Conservation (phyloP, 2,329 filamentous ascomycete genomes). For the Colletotrichum camelliae region DNA sequence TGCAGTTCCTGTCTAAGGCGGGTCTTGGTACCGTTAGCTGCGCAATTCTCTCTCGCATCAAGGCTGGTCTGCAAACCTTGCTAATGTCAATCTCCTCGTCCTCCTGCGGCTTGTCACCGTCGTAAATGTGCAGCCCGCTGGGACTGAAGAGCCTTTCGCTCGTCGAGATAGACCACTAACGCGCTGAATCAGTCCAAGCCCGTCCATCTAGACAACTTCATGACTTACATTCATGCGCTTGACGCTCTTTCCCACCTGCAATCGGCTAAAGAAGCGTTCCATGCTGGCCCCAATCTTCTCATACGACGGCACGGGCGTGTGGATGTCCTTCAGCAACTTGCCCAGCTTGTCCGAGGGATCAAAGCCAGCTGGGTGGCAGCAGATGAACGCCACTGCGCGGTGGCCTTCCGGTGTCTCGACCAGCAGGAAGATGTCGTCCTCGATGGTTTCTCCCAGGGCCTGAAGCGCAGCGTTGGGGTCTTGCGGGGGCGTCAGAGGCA, state of each 20-base stretch:
- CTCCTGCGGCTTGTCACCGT: constrained; percentile 34
- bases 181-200: not conserved
- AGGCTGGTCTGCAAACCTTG: constrained; percentile 27
- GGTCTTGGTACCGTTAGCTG: constrained; percentile 30
- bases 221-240: constrained; percentile 55
- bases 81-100: constrained; percentile 44
- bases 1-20: constrained; percentile 55
- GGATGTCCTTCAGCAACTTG: constrained; percentile 52
- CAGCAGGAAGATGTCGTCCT: constrained; percentile 61
- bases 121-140: constrained; percentile 40
- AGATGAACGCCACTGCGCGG: constrained; percentile 51
- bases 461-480: constrained; percentile 41
- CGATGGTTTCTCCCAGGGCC: constrained; percentile 53
- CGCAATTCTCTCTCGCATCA: not conserved
- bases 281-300: constrained; percentile 60
- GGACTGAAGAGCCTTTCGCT: constrained; percentile 45
- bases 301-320: constrained; percentile 57
- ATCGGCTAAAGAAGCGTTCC: constrained; percentile 56
- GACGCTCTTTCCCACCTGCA: constrained; percentile 53
- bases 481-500: constrained; percentile 31
- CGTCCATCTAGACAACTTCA: not conserved
- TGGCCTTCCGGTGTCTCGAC: constrained; percentile 47
- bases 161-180: constrained; percentile 55
- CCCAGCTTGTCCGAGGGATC: constrained; percentile 57
- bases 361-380: constrained; percentile 59